A percentile compares a stretch with the other conserved stretches of the same genome.
Evolutionary conservation across 768 basidiomycete genomes (phyloP).

Genomic region (Mycena rebaudengoi): DNA sequence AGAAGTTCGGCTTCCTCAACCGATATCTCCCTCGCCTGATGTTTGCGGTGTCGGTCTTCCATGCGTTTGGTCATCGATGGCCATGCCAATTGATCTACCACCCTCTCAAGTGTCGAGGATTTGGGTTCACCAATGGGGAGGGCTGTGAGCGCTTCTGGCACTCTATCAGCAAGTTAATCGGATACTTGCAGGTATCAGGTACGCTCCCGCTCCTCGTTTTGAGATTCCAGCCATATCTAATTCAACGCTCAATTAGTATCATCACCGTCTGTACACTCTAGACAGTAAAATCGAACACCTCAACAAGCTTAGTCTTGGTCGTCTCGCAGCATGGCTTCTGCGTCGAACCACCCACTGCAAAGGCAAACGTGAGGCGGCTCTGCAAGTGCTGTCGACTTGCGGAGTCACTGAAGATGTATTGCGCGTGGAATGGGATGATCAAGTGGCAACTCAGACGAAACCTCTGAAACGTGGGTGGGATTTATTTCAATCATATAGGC

Average conservation of each 20-base stretch:
- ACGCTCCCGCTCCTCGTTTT: slow-evolving; percentile 7
- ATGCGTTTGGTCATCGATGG: slow-evolving; percentile 48
- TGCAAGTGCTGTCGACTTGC: background rate
- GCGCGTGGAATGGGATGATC: slow-evolving; percentile 25
- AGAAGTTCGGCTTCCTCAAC: slow-evolving; percentile 29
- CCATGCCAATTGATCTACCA: slow-evolving; percentile 42
- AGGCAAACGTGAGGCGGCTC: background rate
- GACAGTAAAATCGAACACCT: slow-evolving; percentile 33
- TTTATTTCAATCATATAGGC: background rate
- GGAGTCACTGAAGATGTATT: background rate
- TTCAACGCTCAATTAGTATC: slow-evolving; percentile 26
- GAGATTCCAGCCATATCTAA: background rate
- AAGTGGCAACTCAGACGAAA: slow-evolving; percentile 30
- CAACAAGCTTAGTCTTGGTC: slow-evolving; percentile 6
- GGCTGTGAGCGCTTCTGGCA: slow-evolving; percentile 40
- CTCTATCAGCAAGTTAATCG: slow-evolving; percentile 15
- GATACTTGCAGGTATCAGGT: slow-evolving; percentile 36
- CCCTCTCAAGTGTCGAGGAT: slow-evolving; percentile 34
- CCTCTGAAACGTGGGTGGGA: slow-evolving; percentile 11
- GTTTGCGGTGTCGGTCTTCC: slow-evolving; percentile 43
- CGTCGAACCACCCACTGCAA: slow-evolving; percentile 12
- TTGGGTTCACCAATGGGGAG: slow-evolving; percentile 39
- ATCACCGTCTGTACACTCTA: slow-evolving; percentile 33
- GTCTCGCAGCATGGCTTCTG: slow-evolving; percentile 13
- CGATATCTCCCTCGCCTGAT: slow-evolving; percentile 30